phyloP scores from a whole-genome alignment of 1,139 yeast species.

The Suhomyces coccinellae region DNA sequence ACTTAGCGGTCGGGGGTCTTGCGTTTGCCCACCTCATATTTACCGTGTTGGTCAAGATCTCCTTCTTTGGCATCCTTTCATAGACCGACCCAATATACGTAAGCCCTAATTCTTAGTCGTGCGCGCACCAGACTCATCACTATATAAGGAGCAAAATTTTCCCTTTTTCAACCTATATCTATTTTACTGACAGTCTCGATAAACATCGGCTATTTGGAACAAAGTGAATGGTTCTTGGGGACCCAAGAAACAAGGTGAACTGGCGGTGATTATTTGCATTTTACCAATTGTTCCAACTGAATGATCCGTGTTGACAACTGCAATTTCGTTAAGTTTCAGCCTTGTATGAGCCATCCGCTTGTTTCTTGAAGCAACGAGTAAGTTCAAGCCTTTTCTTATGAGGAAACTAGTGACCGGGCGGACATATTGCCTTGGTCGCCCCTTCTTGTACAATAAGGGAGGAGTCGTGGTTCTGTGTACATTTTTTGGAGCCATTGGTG shows the following conservation, averaged over 20 bases:
- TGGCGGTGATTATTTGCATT: slow-evolving; percentile 69
- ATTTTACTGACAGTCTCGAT: slow-evolving; percentile 4
- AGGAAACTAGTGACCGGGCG: slow-evolving; percentile 78
- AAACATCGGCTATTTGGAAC: slow-evolving; percentile 11
- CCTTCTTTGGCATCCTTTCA: slow-evolving; percentile 45
- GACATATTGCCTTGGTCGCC: slow-evolving; percentile 59
- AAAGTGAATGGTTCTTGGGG: slow-evolving; percentile 8
- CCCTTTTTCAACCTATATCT: slow-evolving; percentile 1
- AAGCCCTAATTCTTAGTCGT: slow-evolving; percentile 10
- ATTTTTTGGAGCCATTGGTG: slow-evolving; percentile 55
- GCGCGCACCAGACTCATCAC: slow-evolving; percentile 4
- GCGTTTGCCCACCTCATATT: slow-evolving; percentile 43
- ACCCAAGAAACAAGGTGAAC: background rate
- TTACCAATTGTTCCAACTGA: slow-evolving; percentile 85
- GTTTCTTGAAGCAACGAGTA: slow-evolving; percentile 5
- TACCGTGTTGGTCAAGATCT: slow-evolving; percentile 48
- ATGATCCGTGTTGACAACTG: slow-evolving; percentile 70
- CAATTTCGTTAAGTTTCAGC: slow-evolving; percentile 83
- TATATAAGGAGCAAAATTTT: slow-evolving; percentile 10
- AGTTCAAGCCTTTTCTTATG: slow-evolving; percentile 27
- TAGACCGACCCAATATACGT: slow-evolving; percentile 6
- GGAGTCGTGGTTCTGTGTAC: slow-evolving; percentile 74
- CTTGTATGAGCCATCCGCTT: slow-evolving; percentile 64
- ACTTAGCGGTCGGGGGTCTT: slow-evolving; percentile 28
- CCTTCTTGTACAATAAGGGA: slow-evolving; percentile 51